Conservation (phyloP, 164 flowering plant species). For the Nymphaea thermarum region DNA sequence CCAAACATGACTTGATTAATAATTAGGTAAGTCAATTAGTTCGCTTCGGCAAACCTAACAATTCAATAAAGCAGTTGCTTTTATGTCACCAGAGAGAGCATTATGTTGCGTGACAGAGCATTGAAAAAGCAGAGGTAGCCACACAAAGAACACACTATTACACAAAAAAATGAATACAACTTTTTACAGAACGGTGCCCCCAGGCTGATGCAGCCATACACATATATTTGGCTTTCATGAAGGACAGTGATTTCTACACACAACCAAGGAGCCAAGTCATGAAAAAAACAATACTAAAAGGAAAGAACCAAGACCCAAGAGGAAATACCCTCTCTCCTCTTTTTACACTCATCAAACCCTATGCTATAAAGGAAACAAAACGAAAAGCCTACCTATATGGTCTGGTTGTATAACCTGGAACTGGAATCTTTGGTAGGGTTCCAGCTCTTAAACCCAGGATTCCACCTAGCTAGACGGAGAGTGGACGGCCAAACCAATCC, state of each 20-base stretch:
- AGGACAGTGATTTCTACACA: not conserved
- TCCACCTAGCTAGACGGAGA: not conserved
- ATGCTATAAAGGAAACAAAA: not conserved
- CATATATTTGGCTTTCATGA: not conserved
- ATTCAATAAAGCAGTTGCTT: too few species aligned
- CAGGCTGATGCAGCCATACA: not conserved
- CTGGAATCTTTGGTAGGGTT: not conserved
- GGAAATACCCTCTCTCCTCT: not conserved
- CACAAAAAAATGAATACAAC: not conserved
- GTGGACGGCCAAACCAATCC: not conserved
- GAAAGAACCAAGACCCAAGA: not conserved
- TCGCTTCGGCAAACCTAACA: too few species aligned
- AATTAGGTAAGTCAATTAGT: too few species aligned
- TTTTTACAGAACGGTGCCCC: not conserved
- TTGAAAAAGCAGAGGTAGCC: too few species aligned
- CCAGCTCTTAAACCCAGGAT: not conserved
- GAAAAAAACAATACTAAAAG: not conserved
- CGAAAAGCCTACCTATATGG: not conserved
- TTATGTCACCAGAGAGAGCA: too few species aligned
- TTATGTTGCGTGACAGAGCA: too few species aligned
- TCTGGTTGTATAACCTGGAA: not conserved
- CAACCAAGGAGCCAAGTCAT: not conserved
- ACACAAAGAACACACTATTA: not conserved
- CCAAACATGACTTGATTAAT: too few species aligned
- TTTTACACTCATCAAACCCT: not conserved